Evolutionary conservation across 2,329 filamentous ascomycete species (phyloP), one percentile per base, ranked within the genome.

Genomic region (Aspergillus japonicus): DNA sequence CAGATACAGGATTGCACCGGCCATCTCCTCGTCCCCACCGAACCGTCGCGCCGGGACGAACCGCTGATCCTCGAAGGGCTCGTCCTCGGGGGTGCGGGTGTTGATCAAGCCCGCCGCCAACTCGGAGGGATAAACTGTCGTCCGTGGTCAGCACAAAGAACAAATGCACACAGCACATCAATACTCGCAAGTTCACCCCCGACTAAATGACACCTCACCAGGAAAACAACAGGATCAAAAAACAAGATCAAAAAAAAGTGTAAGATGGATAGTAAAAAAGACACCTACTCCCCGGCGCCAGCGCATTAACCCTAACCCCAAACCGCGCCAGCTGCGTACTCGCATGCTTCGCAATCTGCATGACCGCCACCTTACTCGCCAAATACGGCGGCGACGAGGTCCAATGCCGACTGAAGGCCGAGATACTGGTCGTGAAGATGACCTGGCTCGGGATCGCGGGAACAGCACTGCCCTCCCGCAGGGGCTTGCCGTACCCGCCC

Each of bases 1-100:
- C 56, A 85, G 70, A 61, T 83, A 85, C 42, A 84, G 59, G 2
- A 83, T 74, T 16, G 82, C 72, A 14, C 79, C 82, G 0, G 78
- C 78, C 33, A 85, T 73, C 62, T 85, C 82, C 47, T 81, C 78
- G 10, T 70, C 64, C 4, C 64, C 66, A 0, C 80, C 79, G 66
- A 75, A 70, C 19, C 79, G 58, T 0, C 75, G 33, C 78, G 50
- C 57, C 54, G 2, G 66, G 56, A 55, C 62, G 33, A 47, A 50
- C 4, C 47, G 58, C 24, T 7, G 48, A 23, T 61, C 49, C 11
- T 56, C 50, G 26, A 57, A 57, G 8, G 57, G 52, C n/a, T 57
- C 59, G 14, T 62, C 58, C n/a, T 62, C 56, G 1, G 61, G 52
- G 2, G 59, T 50, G 23, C 56, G 48, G 29, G n/a, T 42, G 14